phyloP scores from a whole-genome alignment of 1,284 basidiomycete species.

The Salmacisia buchloeana region DNA sequence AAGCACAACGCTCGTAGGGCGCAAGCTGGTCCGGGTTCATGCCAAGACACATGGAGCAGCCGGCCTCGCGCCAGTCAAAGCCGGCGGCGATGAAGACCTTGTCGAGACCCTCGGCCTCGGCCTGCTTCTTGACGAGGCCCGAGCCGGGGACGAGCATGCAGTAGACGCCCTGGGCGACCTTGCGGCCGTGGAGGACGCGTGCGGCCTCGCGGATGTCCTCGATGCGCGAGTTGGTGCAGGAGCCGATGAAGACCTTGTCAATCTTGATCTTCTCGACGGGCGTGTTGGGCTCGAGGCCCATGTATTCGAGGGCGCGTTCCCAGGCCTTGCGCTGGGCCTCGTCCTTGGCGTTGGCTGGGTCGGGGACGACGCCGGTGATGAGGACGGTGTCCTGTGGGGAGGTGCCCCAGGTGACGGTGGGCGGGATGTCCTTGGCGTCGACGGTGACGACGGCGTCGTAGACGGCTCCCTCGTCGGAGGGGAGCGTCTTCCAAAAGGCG shows the following conservation, averaged over 20 bases:
- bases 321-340: conserved; percentile 33
- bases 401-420: conserved; percentile 48
- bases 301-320: conserved; percentile 44
- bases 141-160: conserved; percentile 49
- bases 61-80: conserved; percentile 50
- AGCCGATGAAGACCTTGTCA: conserved; percentile 50
- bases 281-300: conserved; percentile 43
- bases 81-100: conserved; percentile 48
- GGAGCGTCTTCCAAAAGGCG: conserved; percentile 44
- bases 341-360: conserved; percentile 39
- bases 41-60: conserved; percentile 49
- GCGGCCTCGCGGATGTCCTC: conserved; percentile 47
- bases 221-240: conserved; percentile 49
- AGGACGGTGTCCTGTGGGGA: conserved; percentile 44
- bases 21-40: conserved; percentile 50
- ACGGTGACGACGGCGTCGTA: conserved; percentile 47
- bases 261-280: conserved; percentile 48
- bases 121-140: conserved; percentile 49
- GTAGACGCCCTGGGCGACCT: conserved; percentile 39
- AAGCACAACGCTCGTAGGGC: conserved; percentile 48
- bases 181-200: conserved; percentile 43
- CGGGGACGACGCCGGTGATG: conserved; percentile 44
- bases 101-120: conserved; percentile 49
- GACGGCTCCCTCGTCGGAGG: conserved; percentile 38
- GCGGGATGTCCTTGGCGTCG: conserved; percentile 44